These are phyloP conservation scores for Chrysosporium queenslandicum DNA, from an alignment of 2,329 filamentous ascomycete genomes.

Conservation along the genomic window DNA sequence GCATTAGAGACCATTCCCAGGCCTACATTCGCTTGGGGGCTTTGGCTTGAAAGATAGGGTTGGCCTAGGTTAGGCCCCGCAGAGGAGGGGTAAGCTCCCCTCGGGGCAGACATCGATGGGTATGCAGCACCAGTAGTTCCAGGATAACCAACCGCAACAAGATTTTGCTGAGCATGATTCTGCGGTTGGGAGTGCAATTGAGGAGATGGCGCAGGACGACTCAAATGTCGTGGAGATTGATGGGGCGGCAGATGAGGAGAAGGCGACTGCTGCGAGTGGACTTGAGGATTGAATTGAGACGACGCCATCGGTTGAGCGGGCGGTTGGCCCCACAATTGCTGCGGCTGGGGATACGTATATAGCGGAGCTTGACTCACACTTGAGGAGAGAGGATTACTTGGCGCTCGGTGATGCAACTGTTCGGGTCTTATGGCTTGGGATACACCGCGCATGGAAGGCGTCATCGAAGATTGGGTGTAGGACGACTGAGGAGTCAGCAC, in stretches of 20 bases:
- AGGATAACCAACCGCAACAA: slow-evolving; percentile 32
- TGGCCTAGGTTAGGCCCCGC: slow-evolving; percentile 28
- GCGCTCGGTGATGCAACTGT: slow-evolving; percentile 58
- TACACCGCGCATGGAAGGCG: slow-evolving; percentile 61
- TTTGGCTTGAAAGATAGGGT: slow-evolving; percentile 23
- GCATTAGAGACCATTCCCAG: slow-evolving; percentile 30
- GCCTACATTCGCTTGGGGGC: slow-evolving; percentile 29
- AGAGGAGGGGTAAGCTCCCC: slow-evolving; percentile 32
- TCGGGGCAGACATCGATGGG: slow-evolving; percentile 25
- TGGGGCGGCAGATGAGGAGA: slow-evolving; percentile 30
- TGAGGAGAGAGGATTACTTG: slow-evolving; percentile 49
- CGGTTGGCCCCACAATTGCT: slow-evolving; percentile 52
- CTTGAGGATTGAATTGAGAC: slow-evolving; percentile 43
- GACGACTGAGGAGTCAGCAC: slow-evolving; percentile 50
- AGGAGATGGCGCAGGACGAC: slow-evolving; percentile 26
- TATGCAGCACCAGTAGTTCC: slow-evolving; percentile 27
- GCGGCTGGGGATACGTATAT: slow-evolving; percentile 45
- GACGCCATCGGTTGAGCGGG: slow-evolving; percentile 48
- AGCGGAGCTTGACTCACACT: slow-evolving; percentile 37
- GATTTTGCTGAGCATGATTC: slow-evolving; percentile 29
- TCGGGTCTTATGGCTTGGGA: slow-evolving; percentile 49
- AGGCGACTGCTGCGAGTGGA: slow-evolving; percentile 33
- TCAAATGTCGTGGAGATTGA: slow-evolving; percentile 37
- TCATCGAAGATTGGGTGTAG: slow-evolving; percentile 60
- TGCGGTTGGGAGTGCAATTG: slow-evolving; percentile 28